Percentiles rank a stretch among this genome's conserved stretches.
phyloP scores from a whole-genome alignment of 2,329 filamentous ascomycete species.

The Penicillium sp. region DNA sequence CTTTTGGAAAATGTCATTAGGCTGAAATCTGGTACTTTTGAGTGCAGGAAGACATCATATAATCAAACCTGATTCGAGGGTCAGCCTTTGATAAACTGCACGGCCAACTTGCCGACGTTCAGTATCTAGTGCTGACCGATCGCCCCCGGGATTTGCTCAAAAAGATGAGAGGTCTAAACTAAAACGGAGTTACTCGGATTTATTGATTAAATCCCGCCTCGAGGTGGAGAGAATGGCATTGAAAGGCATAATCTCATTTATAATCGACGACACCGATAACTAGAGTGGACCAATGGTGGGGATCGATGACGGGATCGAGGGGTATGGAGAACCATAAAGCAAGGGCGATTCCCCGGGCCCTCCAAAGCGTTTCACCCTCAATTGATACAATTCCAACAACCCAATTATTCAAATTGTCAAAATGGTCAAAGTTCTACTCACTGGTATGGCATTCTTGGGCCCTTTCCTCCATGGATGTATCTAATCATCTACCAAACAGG shows the following conservation, averaged over 20 bases:
- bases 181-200: conserved; percentile 2
- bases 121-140: neutral
- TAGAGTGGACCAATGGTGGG: conserved; percentile 12
- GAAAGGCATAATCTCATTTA: conserved; percentile 11
- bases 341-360: neutral
- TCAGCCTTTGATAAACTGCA: neutral
- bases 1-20: neutral
- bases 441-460: conserved; percentile 28
- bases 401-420: conserved; percentile 4
- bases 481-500: conserved; percentile 35
- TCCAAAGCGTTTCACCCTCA: neutral
- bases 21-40: neutral
- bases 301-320: conserved; percentile 25
- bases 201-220: neutral
- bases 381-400: neutral
- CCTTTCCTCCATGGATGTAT: conserved; percentile 10
- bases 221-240: neutral
- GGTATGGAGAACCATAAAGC: conserved; percentile 19
- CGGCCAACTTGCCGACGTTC: neutral
- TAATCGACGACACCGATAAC: conserved; percentile 13
- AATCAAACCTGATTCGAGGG: neutral
- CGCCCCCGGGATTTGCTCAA: neutral
- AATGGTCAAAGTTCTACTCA: conserved; percentile 43
- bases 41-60: neutral
- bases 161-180: neutral